A percentile compares a stretch with the other conserved stretches of the same genome.
Evolutionary conservation across 306 rosid species (phyloP).

Genomic region (Vicia faba): DNA sequence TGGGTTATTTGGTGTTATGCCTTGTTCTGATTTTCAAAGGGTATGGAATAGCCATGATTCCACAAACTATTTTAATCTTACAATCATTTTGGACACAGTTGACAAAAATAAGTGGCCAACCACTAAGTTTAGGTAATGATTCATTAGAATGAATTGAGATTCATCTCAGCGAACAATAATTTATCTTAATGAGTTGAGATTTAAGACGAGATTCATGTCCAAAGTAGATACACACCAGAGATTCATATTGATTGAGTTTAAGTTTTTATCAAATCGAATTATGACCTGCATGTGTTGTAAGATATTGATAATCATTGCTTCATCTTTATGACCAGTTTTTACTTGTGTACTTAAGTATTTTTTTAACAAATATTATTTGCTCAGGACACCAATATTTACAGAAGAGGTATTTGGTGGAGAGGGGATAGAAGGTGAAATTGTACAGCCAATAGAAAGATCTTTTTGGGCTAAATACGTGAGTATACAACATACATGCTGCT

Average conservation of each 20-base stretch:
- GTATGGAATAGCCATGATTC: slow-evolving; percentile 1
- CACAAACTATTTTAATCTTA: not conserved
- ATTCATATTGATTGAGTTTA: not conserved
- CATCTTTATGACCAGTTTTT: slow-evolving; percentile 17
- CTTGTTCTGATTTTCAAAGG: slow-evolving; percentile 4
- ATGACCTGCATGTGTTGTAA: not conserved
- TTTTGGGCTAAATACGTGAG: slow-evolving; percentile 99
- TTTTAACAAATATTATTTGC: slow-evolving; percentile 32
- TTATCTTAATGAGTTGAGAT: not conserved
- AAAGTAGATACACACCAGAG: not conserved
- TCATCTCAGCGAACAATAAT: not conserved
- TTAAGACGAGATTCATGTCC: not conserved
- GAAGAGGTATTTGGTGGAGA: slow-evolving; percentile 76
- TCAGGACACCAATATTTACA: slow-evolving; percentile 82
- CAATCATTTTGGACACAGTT: slow-evolving; percentile 12
- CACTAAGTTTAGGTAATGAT: not conserved
- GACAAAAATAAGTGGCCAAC: not conserved
- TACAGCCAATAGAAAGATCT: slow-evolving; percentile 72
- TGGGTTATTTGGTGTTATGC: not conserved
- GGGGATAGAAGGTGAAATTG: slow-evolving; percentile 70
- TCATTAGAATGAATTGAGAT: not conserved
- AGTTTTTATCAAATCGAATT: not conserved
- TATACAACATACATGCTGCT: slow-evolving; percentile 24
- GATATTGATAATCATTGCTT: slow-evolving; percentile 1
- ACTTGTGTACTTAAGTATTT: slow-evolving; percentile 13